A percentile compares a stretch with the other conserved stretches of the same genome.
Evolutionary conservation across 345 rosid genomes (phyloP).

Genomic region (Bruguiera parviflora): DNA sequence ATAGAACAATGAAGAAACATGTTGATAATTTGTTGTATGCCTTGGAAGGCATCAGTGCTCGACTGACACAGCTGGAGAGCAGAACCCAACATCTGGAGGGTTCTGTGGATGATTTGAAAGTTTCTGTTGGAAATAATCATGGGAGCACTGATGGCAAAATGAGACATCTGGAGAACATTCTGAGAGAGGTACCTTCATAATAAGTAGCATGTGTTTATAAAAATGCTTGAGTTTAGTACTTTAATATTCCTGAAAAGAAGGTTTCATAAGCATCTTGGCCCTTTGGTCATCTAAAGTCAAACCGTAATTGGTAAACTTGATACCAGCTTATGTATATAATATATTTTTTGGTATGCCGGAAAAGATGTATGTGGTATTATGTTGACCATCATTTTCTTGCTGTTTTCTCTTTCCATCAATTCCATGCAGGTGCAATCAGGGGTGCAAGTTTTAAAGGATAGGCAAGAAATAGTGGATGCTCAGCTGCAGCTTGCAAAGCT

Average conservation of each 20-base stretch:
- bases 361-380: background rate
- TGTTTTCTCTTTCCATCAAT: conserved; percentile 9
- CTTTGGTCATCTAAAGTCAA: background rate
- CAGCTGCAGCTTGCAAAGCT: conserved; percentile 61
- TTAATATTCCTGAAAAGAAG: background rate
- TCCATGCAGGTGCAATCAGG: conserved; percentile 69
- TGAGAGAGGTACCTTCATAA: conserved; percentile 58
- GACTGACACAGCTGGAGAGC: conserved; percentile 75
- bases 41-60: conserved; percentile 70
- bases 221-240: background rate
- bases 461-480: conserved; percentile 65
- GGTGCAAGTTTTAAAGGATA: conserved; percentile 65
- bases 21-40: conserved; percentile 60
- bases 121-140: conserved; percentile 68
- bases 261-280: background rate
- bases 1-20: conserved; percentile 67
- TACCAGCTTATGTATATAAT: background rate
- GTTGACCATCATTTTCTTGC: conserved; percentile 4
- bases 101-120: conserved; percentile 78
- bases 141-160: conserved; percentile 79
- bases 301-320: background rate
- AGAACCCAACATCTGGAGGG: conserved; percentile 64
- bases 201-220: background rate
- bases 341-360: too few species aligned
- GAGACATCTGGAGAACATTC: conserved; percentile 77